Conservation (phyloP, 352 stramenopile genomes). For the Phytophthora pluvialis region DNA sequence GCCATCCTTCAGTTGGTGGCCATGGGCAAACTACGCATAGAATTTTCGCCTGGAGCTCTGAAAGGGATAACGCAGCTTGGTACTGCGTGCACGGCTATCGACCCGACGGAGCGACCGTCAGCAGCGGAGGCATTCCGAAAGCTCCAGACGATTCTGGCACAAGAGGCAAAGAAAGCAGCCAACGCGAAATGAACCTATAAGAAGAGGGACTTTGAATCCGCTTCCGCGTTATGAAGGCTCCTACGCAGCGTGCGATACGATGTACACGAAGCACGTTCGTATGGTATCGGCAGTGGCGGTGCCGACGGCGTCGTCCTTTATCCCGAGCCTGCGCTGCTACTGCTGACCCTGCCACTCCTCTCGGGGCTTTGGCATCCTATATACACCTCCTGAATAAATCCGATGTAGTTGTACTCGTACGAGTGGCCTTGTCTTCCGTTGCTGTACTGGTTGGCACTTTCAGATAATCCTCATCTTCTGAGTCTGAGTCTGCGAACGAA, state of each 20-base stretch:
- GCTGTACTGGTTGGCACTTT: no score
- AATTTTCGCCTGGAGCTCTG: slow-evolving; percentile 39
- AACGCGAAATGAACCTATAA: slow-evolving; percentile 43
- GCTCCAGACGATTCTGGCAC: slow-evolving; percentile 44
- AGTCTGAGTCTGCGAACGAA: slow-evolving; percentile 12
- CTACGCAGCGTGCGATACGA: slow-evolving; percentile 22
- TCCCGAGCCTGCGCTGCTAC: slow-evolving; percentile 11
- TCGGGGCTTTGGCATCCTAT: slow-evolving; percentile 20
- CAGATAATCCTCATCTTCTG: slow-evolving; percentile 7
- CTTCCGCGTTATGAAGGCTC: slow-evolving; percentile 41
- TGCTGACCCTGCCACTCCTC: slow-evolving; percentile 17
- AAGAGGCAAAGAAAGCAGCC: slow-evolving; percentile 36
- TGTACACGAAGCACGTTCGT: slow-evolving; percentile 18
- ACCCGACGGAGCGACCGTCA: slow-evolving; percentile 48
- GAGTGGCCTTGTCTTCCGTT: slow-evolving; percentile 10
- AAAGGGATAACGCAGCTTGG: slow-evolving; percentile 42
- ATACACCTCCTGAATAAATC: slow-evolving; percentile 36
- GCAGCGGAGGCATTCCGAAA: slow-evolving; percentile 45
- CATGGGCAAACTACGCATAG: slow-evolving; percentile 48
- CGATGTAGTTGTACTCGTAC: slow-evolving; percentile 38
- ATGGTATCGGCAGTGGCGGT: slow-evolving; percentile 25
- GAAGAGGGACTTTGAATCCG: slow-evolving; percentile 31
- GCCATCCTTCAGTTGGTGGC: slow-evolving; percentile 58
- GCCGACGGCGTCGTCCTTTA: slow-evolving; percentile 6
- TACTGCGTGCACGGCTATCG: slow-evolving; percentile 46